Evolutionary conservation across 352 stramenopile genomes (phyloP).

Genomic region (Pythium coloratum): DNA sequence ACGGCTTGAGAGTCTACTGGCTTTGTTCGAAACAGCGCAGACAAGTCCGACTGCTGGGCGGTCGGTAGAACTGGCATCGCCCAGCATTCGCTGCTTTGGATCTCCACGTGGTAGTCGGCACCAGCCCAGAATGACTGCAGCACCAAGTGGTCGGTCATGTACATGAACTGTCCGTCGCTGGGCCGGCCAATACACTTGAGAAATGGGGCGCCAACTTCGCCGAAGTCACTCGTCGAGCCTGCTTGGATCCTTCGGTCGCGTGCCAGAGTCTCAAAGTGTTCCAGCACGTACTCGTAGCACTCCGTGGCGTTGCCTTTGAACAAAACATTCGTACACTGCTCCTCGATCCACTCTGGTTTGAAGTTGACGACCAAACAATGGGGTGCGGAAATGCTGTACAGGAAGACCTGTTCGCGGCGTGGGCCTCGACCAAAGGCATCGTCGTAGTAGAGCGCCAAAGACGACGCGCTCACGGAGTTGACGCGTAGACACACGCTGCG

Average conservation of each 20-base stretch:
- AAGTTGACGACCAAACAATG: slow-evolving; percentile 1
- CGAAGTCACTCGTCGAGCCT: neutral
- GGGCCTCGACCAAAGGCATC: slow-evolving; percentile 28
- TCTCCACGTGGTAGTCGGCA: slow-evolving; percentile 12
- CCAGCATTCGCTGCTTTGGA: slow-evolving; percentile 16
- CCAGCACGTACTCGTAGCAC: neutral
- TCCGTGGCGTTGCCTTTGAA: slow-evolving; percentile 1
- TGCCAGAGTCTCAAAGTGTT: neutral
- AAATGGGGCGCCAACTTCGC: neutral
- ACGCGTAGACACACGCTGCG: slow-evolving; percentile 30
- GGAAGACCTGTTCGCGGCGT: slow-evolving; percentile 25
- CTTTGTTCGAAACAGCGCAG: neutral
- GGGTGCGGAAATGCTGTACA: slow-evolving; percentile 35
- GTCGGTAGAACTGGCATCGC: neutral
- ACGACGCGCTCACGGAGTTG: slow-evolving; percentile 31
- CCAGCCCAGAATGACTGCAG: slow-evolving; percentile 24
- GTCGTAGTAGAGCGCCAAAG: slow-evolving; percentile 27
- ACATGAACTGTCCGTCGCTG: slow-evolving; percentile 8
- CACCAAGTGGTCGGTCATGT: slow-evolving; percentile 22
- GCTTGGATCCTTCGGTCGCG: neutral
- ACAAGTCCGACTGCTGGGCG: too few species aligned
- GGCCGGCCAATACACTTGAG: slow-evolving; percentile 17
- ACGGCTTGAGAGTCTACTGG: neutral
- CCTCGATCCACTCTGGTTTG: neutral
- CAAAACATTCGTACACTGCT: neutral